phyloP scores from a whole-genome alignment of 225 moss, liverwort and hornwort species.

The Takakia lepidozioides region DNA sequence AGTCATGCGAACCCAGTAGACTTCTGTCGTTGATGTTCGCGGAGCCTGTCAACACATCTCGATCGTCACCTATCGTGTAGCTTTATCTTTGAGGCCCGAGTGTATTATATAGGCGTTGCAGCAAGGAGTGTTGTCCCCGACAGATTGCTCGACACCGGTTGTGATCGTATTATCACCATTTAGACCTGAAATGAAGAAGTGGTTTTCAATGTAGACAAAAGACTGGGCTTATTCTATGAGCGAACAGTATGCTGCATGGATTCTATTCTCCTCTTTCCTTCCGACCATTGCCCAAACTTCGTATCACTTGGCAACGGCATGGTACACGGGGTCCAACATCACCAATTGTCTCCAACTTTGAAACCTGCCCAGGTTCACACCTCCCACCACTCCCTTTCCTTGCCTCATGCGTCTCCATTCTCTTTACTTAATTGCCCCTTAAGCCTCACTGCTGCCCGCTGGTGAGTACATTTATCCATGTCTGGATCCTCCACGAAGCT shows the following conservation, averaged over 20 bases:
- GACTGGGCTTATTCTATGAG: conserved; percentile 39
- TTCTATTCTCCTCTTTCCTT: conserved; percentile 41
- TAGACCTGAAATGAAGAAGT: conserved; percentile 49
- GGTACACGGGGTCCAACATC: conserved; percentile 33
- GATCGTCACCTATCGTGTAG: conserved; percentile 40
- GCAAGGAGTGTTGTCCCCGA: conserved; percentile 24
- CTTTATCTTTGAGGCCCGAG: conserved; percentile 18
- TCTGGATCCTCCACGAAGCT: no score
- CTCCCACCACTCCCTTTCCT: conserved; percentile 32
- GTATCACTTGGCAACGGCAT: conserved; percentile 43
- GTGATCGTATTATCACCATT: conserved; percentile 36
- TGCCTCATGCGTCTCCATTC: conserved; percentile 7
- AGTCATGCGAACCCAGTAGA: conserved; percentile 41
- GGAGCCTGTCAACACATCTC: conserved; percentile 30
- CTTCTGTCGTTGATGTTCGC: conserved; percentile 44
- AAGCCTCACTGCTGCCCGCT: no score
- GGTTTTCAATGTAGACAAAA: conserved; percentile 43
- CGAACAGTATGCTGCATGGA: conserved; percentile 39
- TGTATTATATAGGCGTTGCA: conserved; percentile 21
- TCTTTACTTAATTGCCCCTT: no score
- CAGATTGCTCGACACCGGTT: conserved; percentile 45
- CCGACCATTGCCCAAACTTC: conserved; percentile 50
- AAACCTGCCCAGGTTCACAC: conserved; percentile 9
- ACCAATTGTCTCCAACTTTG: conserved; percentile 15
- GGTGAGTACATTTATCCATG: no score